A percentile compares a stretch with the other conserved stretches of the same genome.
These are phyloP conservation scores for Grosmannia clavigera DNA, from an alignment of 2,329 filamentous ascomycete species.

Conservation along the genomic window DNA sequence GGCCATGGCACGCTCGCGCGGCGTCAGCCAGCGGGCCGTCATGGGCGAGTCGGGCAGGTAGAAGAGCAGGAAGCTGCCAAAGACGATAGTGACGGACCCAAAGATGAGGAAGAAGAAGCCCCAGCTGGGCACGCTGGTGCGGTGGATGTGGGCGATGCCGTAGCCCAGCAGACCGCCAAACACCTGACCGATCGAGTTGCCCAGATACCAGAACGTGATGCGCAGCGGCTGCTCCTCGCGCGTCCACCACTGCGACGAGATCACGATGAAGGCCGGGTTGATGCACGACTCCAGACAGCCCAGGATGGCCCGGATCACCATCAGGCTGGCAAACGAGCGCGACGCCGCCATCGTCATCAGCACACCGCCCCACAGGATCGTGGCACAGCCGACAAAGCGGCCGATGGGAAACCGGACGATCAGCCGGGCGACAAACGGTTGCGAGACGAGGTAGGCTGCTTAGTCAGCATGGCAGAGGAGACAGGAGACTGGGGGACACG, in stretches of 20 bases:
- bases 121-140: conserved; percentile 10
- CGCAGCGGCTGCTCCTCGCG: conserved; percentile 2
- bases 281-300: conserved; percentile 20
- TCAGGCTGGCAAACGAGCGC: conserved; percentile 16
- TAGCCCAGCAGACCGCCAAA: conserved; percentile 17
- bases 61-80: conserved; percentile 13
- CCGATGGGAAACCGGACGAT: conserved; percentile 24
- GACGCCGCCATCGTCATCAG: conserved; percentile 18
- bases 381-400: conserved; percentile 17
- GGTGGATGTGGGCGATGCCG: conserved; percentile 20
- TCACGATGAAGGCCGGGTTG: conserved; percentile 19
- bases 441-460: conserved; percentile 3
- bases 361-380: conserved; percentile 17
- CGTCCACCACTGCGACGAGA: conserved; percentile 20
- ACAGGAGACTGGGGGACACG: neutral
- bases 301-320: conserved; percentile 18
- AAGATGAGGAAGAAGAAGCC: conserved; percentile 21
- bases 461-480: neutral
- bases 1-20: conserved; percentile 18
- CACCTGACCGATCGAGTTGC: conserved; percentile 30
- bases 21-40: conserved; percentile 12
- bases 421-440: conserved; percentile 12
- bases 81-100: conserved; percentile 22
- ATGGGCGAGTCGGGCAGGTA: conserved; percentile 15
- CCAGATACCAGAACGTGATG: conserved; percentile 19